Base-by-base conservation (phyloP, 2,329 filamentous ascomycete species). In the Chaetomium sp. region DNA sequence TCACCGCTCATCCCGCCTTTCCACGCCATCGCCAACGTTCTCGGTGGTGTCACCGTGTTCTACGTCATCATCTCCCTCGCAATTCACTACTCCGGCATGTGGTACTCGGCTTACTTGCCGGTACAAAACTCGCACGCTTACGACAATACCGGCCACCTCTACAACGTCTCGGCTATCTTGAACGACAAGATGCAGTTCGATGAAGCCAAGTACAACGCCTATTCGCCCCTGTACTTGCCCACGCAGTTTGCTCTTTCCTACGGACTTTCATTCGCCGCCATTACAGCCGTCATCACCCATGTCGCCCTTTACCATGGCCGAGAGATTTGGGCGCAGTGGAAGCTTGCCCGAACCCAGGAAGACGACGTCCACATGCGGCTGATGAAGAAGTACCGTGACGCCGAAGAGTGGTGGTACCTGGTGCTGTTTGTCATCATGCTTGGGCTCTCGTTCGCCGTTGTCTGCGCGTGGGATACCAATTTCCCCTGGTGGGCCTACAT, bases 201-300 rank as follows among this genome's bases (percentile, higher is more conserved):
- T 66, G 76, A 78, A 62, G 76, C 74, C 2, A 79, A 79, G 11
- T 88, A 88, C 68, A 72, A 78, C 59, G 72, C 73, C 27, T 87
- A 88, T 67, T 87, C 84, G 19, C 85, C 85, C 1, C 74, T 87
- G 4, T 87, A 80, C 64, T 72, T 88, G 19, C 77, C 82, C 2
- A 78, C 83, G 0, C 84, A 85, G 57, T 88, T 81, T 57, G 77
- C 78, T 2, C 67, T 83, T 40, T 71, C 74, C 6, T 83, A 88
- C 62, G 84, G 84, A 1, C 71, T 87, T 9, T 82, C 81, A 0
- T 88, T 88, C 65, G 85, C 85, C n/a, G 81, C 84, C 27, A 77
- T 87, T 34, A 77, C 81, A 0, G 80, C 82, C 8, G 81, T 83
- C 55, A 68, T 84, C 43, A 74, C 82, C 6, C 80, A 84, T 55